phyloP scores from a whole-genome alignment of 768 basidiomycete species.

The Pleurotus cornucopiae region DNA sequence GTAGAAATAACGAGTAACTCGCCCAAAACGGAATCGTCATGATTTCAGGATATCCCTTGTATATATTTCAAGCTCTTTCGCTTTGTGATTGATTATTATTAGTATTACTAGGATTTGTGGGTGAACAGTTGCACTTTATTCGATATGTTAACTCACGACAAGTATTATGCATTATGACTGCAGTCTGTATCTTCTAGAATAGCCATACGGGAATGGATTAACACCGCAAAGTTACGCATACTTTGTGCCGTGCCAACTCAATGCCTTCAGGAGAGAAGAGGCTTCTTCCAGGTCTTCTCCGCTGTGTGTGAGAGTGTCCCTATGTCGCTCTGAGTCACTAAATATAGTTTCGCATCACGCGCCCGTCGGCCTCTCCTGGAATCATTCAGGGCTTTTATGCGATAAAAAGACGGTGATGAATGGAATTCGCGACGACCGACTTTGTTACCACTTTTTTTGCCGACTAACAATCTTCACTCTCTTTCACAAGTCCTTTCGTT shows the following conservation, averaged over 20 bases:
- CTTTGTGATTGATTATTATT: slow-evolving; percentile 5
- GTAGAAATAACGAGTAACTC: neutral
- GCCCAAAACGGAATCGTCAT: slow-evolving; percentile 27
- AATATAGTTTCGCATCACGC: too few species aligned
- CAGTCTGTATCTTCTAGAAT: too few species aligned
- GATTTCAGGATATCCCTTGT: slow-evolving; percentile 3
- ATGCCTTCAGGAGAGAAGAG: too few species aligned
- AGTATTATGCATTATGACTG: neutral
- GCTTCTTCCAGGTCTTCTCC: too few species aligned
- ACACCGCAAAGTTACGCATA: too few species aligned
- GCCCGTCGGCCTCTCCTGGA: too few species aligned
- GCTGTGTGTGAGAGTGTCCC: too few species aligned
- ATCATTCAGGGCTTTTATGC: too few species aligned
- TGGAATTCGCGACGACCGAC: neutral
- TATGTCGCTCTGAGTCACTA: too few species aligned
- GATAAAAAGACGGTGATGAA: too few species aligned
- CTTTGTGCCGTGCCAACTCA: too few species aligned
- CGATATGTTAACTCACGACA: neutral
- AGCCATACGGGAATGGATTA: too few species aligned
- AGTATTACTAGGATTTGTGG: slow-evolving; percentile 6
- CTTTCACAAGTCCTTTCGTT: neutral
- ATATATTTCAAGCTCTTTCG: slow-evolving; percentile 7
- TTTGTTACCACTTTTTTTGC: neutral
- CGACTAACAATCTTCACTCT: neutral
- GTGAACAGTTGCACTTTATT: neutral